These are phyloP conservation scores for Trametes meyenii DNA, from an alignment of 768 basidiomycete genomes.

Conservation along the genomic window DNA sequence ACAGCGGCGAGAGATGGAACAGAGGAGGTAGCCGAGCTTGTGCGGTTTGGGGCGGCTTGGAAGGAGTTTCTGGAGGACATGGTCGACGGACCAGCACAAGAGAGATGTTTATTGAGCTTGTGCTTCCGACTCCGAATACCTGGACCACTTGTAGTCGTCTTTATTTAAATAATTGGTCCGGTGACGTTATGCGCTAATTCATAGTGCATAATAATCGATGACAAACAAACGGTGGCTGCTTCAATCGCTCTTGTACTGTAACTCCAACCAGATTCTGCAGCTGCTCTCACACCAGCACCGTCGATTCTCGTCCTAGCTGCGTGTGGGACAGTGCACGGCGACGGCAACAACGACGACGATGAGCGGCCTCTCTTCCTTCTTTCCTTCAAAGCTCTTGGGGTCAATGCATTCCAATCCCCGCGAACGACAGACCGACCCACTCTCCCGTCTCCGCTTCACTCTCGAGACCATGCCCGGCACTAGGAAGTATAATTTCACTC, in stretches of 20 bases:
- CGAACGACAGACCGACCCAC: slow-evolving; percentile 60
- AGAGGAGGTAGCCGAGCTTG: slow-evolving; percentile 24
- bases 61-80: slow-evolving; percentile 18
- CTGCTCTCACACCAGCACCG: too few relatives aligned
- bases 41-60: slow-evolving; percentile 11
- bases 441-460: slow-evolving; percentile 73
- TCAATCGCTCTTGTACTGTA: too few relatives aligned
- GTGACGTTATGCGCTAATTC: too few relatives aligned
- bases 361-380: slow-evolving; percentile 49
- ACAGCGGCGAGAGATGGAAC: slow-evolving; percentile 48
- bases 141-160: too few relatives aligned
- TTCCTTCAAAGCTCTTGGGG: slow-evolving; percentile 52
- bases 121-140: too few relatives aligned
- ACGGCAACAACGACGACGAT: slow-evolving; percentile 29
- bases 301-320: neutral
- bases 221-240: too few relatives aligned
- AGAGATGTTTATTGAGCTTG: too few relatives aligned
- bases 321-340: neutral
- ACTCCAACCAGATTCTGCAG: too few relatives aligned
- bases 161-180: too few relatives aligned
- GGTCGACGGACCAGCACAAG: neutral
- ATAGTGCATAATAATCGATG: too few relatives aligned
- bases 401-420: slow-evolving; percentile 51
- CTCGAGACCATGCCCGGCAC: slow-evolving; percentile 83
- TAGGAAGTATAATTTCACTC: slow-evolving; percentile 75